Base-by-base conservation (phyloP, 768 basidiomycete species). In the Pleurotus djamor region DNA sequence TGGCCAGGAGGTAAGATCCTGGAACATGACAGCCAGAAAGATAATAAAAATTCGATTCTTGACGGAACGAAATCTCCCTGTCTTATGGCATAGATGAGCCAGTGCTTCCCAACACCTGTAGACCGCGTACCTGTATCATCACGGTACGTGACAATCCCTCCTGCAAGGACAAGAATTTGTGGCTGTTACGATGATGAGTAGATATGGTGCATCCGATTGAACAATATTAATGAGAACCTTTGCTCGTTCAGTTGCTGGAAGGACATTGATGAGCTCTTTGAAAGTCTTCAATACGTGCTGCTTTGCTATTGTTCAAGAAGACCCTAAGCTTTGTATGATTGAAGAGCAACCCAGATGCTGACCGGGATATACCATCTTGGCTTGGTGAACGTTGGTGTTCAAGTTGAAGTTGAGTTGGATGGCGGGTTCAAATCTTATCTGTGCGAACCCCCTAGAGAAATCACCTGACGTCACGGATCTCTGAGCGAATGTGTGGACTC, bases 121-220 rank as follows among this genome's bases (percentile, higher is more conserved):
- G 63, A 93, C 92, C 69, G 73, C 72, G 94, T 92, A 35, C 92
- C 82, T 68, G 94, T 95, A 68, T 95, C 93, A 68, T 88, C 80
- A 58, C 87, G 71, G 67, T 74, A 87, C 0, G 77, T 69, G 2
- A 79, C 83, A 10, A 68, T 71, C 51, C 74, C 74, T 8, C 84
- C 84, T 7, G 79, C 77, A 92, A 93, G 73, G 3, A 93, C 68
- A 13, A 91, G 68, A 6, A 90, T 75, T 70, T 93, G 92, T 6
- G 87, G 83, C 88, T 92, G 58, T 35, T 6, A 47, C 37, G n/a
- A 33, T 45, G 36, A 6, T 17, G 8, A 28, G 21, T 17, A 14
- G 45, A 10, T 60, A 54, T 38, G 28, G 56, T 36, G 14, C 34
- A 35, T 7, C 6, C 16, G 38, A 35, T 4, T 17, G 34, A 36